Evolutionary conservation across 2,329 filamentous ascomycete genomes (phyloP).

Genomic region (Pseudomassariella vexata): DNA sequence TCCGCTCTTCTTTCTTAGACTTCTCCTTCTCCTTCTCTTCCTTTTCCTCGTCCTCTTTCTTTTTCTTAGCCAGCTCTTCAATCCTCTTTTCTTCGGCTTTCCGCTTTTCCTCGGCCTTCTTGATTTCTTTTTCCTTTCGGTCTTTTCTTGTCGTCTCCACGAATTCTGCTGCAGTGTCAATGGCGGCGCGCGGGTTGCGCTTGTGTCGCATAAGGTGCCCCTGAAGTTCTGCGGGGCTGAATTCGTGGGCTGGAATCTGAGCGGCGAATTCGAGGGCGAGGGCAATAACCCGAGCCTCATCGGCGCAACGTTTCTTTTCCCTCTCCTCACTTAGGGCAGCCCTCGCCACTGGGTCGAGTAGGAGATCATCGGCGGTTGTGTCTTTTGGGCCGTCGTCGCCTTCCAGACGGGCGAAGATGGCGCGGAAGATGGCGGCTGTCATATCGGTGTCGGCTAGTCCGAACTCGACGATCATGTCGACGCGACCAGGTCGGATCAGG

Average conservation of each 20-base stretch:
- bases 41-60: slow-evolving; percentile 37
- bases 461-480: slow-evolving; percentile 58
- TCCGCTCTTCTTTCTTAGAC: slow-evolving; percentile 27
- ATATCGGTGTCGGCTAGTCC: slow-evolving; percentile 47
- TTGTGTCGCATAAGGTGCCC: slow-evolving; percentile 53
- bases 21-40: slow-evolving; percentile 35
- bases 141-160: slow-evolving; percentile 40
- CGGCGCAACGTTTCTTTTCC: slow-evolving; percentile 25
- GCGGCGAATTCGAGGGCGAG: slow-evolving; percentile 44
- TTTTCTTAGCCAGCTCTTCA: slow-evolving; percentile 26
- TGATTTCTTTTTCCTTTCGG: slow-evolving; percentile 25
- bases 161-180: slow-evolving; percentile 43
- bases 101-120: slow-evolving; percentile 25
- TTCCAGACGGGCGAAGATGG: slow-evolving; percentile 49
- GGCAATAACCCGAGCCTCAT: slow-evolving; percentile 32
- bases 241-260: slow-evolving; percentile 47
- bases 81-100: slow-evolving; percentile 20
- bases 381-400: slow-evolving; percentile 32
- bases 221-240: slow-evolving; percentile 57
- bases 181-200: slow-evolving; percentile 40
- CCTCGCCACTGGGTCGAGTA: slow-evolving; percentile 26
- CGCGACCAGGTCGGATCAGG: slow-evolving; percentile 55
- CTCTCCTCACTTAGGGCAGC: slow-evolving; percentile 22
- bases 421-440: slow-evolving; percentile 48
- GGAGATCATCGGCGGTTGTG: slow-evolving; percentile 5